Percentiles rank a stretch among this genome's conserved stretches.
These are phyloP conservation scores for Onygena corvina DNA, from an alignment of 2,329 filamentous ascomycete species.

Conservation along the genomic window DNA sequence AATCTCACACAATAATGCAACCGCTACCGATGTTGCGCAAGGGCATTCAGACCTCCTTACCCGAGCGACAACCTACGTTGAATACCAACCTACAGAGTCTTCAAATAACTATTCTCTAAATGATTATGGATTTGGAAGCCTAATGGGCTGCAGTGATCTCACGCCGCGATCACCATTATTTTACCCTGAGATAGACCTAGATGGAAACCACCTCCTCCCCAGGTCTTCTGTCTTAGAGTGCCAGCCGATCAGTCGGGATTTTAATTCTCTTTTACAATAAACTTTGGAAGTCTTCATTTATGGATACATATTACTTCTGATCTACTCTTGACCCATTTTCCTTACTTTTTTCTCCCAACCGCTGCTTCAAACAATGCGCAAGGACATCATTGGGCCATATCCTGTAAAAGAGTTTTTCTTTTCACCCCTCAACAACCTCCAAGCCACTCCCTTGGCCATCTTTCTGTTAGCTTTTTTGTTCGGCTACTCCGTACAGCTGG, in stretches of 20 bases:
- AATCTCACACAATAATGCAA: constrained; percentile 12
- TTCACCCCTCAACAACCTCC: background rate
- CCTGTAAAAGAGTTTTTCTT: constrained; percentile 1
- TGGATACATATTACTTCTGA: constrained; percentile 1
- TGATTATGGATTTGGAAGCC: constrained; percentile 18
- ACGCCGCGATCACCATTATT: constrained; percentile 22
- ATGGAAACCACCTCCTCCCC: constrained; percentile 11
- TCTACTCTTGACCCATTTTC: background rate
- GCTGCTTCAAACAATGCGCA: constrained; percentile 2
- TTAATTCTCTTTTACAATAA: constrained; percentile 11
- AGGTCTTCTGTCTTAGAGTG: constrained; percentile 9
- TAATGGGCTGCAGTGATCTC: constrained; percentile 23
- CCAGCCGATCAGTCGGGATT: constrained; percentile 11
- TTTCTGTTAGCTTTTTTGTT: background rate
- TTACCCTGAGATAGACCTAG: constrained; percentile 19
- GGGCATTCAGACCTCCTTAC: background rate
- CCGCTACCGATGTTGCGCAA: constrained; percentile 3
- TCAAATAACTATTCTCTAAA: constrained; percentile 13
- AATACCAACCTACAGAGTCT: constrained; percentile 7
- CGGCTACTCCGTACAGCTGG: background rate
- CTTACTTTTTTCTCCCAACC: constrained; percentile 1
- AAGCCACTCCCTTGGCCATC: background rate
- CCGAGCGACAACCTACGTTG: constrained; percentile 1
- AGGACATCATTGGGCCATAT: constrained; percentile 1
- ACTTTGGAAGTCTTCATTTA: constrained; percentile 2